These are phyloP conservation scores for Suillus paluster DNA, from an alignment of 768 basidiomycete species.

Conservation along the genomic window DNA sequence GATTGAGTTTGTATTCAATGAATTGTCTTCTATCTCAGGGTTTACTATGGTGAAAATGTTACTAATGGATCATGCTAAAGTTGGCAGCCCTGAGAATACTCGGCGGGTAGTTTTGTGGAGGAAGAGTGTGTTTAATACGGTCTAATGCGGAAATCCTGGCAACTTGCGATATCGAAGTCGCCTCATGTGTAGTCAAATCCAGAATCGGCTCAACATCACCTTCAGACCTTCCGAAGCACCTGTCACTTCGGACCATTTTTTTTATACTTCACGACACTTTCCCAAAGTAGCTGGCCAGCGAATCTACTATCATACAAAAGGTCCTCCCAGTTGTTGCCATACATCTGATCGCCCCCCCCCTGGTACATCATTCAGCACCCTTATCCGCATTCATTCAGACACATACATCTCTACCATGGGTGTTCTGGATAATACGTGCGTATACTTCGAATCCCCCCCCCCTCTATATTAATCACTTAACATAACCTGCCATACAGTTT, in stretches of 20 bases:
- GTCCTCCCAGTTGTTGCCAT: background rate
- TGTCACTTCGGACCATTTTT: slow-evolving; percentile 6
- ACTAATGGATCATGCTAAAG: background rate
- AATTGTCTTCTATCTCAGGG: too few species aligned
- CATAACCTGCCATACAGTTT: slow-evolving; percentile 39
- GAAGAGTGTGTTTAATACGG: background rate
- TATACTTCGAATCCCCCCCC: slow-evolving; percentile 4
- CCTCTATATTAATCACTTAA: background rate
- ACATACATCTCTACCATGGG: slow-evolving; percentile 11
- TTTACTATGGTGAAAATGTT: too few species aligned
- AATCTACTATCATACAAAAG: slow-evolving; percentile 13
- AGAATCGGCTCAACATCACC: background rate
- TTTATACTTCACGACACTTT: slow-evolving; percentile 2
- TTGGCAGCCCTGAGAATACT: background rate
- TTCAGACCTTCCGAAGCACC: slow-evolving; percentile 7
- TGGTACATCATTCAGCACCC: background rate
- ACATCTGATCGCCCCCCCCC: background rate
- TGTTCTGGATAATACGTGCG: slow-evolving; percentile 41
- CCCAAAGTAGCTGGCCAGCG: background rate
- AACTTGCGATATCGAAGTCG: slow-evolving; percentile 1
- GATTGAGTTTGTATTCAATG: too few species aligned
- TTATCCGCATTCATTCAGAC: background rate
- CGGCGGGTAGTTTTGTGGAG: background rate
- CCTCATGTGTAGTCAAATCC: slow-evolving; percentile 5
- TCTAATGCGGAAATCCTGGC: slow-evolving; percentile 8